Conservation (phyloP, 768 basidiomycete genomes). For the Auricularia cornea region DNA sequence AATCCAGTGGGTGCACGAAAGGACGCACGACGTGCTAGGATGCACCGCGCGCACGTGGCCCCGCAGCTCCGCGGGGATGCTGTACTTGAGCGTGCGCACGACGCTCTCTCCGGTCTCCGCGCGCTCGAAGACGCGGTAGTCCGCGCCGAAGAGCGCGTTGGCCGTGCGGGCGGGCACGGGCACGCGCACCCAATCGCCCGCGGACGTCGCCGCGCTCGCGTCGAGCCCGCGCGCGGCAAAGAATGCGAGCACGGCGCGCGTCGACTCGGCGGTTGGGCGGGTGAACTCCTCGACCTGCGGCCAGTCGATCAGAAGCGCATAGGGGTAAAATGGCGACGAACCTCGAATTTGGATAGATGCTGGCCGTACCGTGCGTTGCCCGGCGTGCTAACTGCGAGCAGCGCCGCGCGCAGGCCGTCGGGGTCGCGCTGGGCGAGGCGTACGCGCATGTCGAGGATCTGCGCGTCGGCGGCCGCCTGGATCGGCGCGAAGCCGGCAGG, state of each 20-base stretch:
- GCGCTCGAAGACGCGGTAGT: constrained; percentile 10
- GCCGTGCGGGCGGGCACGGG: constrained; percentile 19
- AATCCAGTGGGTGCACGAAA: too few relatives aligned
- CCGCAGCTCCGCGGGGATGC: too few relatives aligned
- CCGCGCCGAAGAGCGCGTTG: constrained; percentile 20
- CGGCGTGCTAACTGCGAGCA: constrained; percentile 7
- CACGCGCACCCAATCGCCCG: constrained; percentile 24
- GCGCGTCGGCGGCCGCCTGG: background rate
- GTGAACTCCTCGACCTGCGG: constrained; percentile 21
- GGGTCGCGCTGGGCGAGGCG: background rate
- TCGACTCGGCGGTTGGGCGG: constrained; percentile 15
- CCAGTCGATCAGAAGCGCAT: too few relatives aligned
- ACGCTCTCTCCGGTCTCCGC: too few relatives aligned
- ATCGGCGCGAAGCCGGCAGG: background rate
- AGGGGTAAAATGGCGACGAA: too few relatives aligned
- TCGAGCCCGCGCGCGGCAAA: constrained; percentile 16
- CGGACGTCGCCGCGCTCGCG: constrained; percentile 14
- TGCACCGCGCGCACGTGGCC: too few relatives aligned
- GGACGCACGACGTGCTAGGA: too few relatives aligned
- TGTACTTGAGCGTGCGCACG: too few relatives aligned
- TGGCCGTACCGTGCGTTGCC: constrained; percentile 6
- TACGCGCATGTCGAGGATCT: background rate
- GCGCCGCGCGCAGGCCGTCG: background rate
- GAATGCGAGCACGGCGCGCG: constrained; percentile 17
- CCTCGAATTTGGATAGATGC: constrained; percentile 5